Percentiles rank a stretch among this genome's conserved stretches.
phyloP scores from a whole-genome alignment of 2,329 filamentous ascomycete species.

The Byssothecium circinans region DNA sequence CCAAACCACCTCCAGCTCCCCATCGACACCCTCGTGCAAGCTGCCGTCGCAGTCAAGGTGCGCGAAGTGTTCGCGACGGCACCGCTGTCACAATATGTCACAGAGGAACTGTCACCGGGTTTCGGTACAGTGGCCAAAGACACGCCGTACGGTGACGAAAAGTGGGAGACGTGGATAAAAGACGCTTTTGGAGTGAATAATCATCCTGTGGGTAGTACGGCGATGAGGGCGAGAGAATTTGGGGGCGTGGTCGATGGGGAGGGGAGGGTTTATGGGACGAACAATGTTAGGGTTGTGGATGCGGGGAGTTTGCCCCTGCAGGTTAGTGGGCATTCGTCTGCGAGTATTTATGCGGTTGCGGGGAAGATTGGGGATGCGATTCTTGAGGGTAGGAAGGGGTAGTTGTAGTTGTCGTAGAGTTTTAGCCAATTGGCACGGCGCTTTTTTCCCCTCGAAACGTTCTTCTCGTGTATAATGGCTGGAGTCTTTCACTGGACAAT shows the following conservation, averaged over 20 bases:
- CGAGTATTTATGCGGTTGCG: slow-evolving; percentile 43
- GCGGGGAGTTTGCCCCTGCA: slow-evolving; percentile 41
- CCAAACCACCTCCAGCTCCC: slow-evolving; percentile 48
- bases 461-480: no score
- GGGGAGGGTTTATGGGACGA: slow-evolving; percentile 37
- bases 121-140: slow-evolving; percentile 22
- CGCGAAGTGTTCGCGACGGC: slow-evolving; percentile 33
- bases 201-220: slow-evolving; percentile 38
- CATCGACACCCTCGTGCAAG: slow-evolving; percentile 41
- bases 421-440: no score
- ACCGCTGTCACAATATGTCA: slow-evolving; percentile 26
- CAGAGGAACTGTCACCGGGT: slow-evolving; percentile 23
- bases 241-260: slow-evolving; percentile 40
- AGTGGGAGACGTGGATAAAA: slow-evolving; percentile 30
- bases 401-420: slow-evolving; percentile 8
- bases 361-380: slow-evolving; percentile 38
- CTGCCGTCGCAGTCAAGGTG: slow-evolving; percentile 35
- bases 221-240: slow-evolving; percentile 36
- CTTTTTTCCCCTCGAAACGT: no score
- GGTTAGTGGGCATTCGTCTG: slow-evolving; percentile 39
- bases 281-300: slow-evolving; percentile 42
- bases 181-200: slow-evolving; percentile 26
- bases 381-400: not conserved
- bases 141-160: slow-evolving; percentile 15
- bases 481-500: no score